Base-by-base conservation (phyloP, 176 grass and related monocot genomes). In the Melocanna baccifera region DNA sequence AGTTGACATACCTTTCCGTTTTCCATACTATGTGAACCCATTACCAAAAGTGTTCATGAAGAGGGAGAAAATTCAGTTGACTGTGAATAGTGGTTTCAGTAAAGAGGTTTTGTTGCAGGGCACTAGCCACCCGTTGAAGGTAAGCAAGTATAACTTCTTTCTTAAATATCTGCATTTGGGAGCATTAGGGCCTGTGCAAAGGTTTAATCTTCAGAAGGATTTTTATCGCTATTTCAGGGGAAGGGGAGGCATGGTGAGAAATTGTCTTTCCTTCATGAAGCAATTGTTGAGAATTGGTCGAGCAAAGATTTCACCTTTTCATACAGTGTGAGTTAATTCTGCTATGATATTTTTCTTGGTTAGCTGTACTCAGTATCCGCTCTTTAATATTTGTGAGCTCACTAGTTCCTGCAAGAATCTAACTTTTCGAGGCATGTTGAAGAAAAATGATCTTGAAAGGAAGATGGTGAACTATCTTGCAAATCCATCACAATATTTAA, bases 101-200 rank as follows among this genome's bases (percentile, higher is more conserved):
- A 94, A 96, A 78, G 96, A 99, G 84, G 70, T 96, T 91, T 69
- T 99, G 34, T 77, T 96, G 80, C 89, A 94, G 86, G 87, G 81
- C 76, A 84, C 93, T 72, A 99, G 91, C 88, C 96, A 99, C 73
- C 85, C 75, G 1, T 89, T 99, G 83, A 99, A 99, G 96, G 96
- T 99, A 61, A 87, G 52, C 4, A 57, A 67, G 3, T 62, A 14
- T 52, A 73, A 36, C 55, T 66, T 75, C 1, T 67, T 72, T 41
- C 36, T 75, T 78, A 11, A 52, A 61, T 76, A 57, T 78, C 48
- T 81, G 56, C 76, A 26, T 67, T 84, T 59, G 14, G 48, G 39
- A 41, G 16, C 30, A 28, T 47, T 66, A 34, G 30, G 9, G 64
- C 18, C 61, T 87, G 64, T 53, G 12, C 43, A 68, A 52, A 47